Percentiles rank a stretch among this genome's conserved stretches.
phyloP scores from a whole-genome alignment of 208 protist genomes.

The Leishmania tropica region DNA sequence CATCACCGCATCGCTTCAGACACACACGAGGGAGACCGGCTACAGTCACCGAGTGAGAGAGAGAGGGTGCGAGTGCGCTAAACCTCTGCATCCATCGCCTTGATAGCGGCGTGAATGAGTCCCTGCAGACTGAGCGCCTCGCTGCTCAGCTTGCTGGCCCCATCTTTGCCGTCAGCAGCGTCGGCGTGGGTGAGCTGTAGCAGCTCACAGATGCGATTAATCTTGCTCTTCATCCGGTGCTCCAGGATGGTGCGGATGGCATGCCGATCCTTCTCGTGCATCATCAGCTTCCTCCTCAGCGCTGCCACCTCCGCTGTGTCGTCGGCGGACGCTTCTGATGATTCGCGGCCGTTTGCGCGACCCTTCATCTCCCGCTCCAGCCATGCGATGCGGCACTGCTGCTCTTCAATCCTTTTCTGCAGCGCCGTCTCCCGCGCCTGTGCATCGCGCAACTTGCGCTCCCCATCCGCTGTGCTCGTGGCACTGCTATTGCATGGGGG shows the following conservation, averaged over 20 bases:
- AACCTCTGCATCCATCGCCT: conserved; percentile 63
- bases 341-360: background rate
- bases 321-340: background rate
- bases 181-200: conserved; percentile 17
- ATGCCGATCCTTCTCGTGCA: conserved; percentile 75
- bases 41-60: background rate
- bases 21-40: background rate
- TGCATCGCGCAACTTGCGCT: conserved; percentile 4
- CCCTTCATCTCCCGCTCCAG: conserved; percentile 15
- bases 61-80: background rate
- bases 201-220: conserved; percentile 70
- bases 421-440: conserved; percentile 18
- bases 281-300: conserved; percentile 21
- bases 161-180: background rate
- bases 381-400: conserved; percentile 7
- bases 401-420: conserved; percentile 5
- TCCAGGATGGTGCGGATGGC: conserved; percentile 91
- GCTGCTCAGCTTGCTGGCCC: conserved; percentile 23
- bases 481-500: background rate
- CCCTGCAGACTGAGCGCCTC: conserved; percentile 62
- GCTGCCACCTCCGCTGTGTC: conserved; percentile 5
- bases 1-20: background rate
- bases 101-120: conserved; percentile 72
- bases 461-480: background rate
- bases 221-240: conserved; percentile 75